Percentiles rank a stretch among this genome's conserved stretches.
phyloP scores from a whole-genome alignment of 148 eudicot species.

The Heliamphora exappendiculata region DNA sequence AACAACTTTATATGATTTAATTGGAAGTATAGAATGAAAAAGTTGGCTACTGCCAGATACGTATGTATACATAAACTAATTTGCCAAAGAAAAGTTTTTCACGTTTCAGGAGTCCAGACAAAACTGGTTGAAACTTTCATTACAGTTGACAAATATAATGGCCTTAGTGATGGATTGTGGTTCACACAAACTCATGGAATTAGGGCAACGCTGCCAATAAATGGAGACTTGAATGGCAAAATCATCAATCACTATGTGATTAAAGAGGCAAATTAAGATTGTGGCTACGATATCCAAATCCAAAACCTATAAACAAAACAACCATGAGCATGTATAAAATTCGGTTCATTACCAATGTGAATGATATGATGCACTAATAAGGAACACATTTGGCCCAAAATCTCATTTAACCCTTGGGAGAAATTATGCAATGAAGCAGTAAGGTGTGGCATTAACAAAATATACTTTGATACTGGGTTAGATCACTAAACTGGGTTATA shows the following conservation, averaged over 20 bases:
- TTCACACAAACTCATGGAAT: background rate
- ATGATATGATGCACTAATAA: background rate
- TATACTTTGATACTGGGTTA: background rate
- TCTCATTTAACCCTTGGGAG: background rate
- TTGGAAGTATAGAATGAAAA: background rate
- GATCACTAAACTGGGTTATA: background rate
- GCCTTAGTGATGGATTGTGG: background rate
- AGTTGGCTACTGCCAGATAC: background rate
- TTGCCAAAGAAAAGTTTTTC: background rate
- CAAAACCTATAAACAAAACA: background rate
- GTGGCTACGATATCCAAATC: background rate
- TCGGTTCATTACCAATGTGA: background rate
- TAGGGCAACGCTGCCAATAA: background rate
- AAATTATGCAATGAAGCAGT: background rate
- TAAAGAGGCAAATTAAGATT: background rate
- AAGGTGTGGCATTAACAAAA: background rate
- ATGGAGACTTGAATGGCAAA: too few relatives aligned
- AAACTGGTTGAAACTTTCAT: background rate
- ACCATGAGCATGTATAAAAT: background rate
- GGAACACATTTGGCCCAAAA: background rate
- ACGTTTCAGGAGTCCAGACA: background rate
- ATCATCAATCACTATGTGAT: too few relatives aligned
- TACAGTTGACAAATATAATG: background rate
- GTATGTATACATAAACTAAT: background rate
- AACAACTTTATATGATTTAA: background rate